Evolutionary conservation across 2,329 filamentous ascomycete genomes (phyloP), one percentile per base, ranked within the genome.

Genomic region (Paramyrothecium sp.): DNA sequence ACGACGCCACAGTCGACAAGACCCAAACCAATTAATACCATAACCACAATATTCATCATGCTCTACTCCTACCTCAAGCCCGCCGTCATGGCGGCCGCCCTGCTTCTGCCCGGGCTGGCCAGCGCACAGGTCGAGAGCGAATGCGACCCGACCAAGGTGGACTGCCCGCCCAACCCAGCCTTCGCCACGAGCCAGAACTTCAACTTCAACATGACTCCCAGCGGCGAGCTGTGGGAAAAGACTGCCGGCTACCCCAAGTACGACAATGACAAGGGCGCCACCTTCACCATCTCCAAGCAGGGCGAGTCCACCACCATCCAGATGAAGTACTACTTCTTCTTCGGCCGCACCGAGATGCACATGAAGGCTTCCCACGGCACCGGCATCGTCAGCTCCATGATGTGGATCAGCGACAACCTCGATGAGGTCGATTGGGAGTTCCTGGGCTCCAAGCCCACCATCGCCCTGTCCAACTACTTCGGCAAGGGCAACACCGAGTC

Each of bases 361-460:
- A 84, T 96, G 78, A 91, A 91, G 76, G 89, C 90, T 3, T 87
- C 92, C 1, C 76, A 79, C 1, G 92, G 92, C 19, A 77, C 76
- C 8, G 92, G 92, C 54, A 88, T 97, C 61, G 85, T 97, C 65
- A 92, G 88, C 67, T 87, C 90, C 60, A 88, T 96, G 67, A 93
- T 96, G 70, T 82, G 94, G 72, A 81, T 95, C 63, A 94, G 89
- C 53, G 89, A 95, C 64, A 88, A 92, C 65, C 81, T 94, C 16
- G 92, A 96, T 70, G 91, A 96, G 74, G 87, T 96, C 46, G 92
- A 97, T 69, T 94, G 91, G 85, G 91, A 95, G 69, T 90, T 91
- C 68, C 81, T 92, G 58, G 91, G 91, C 50, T 81, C 81, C 56
- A 88, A 91, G 67, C 73, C 77, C 56, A 84, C 79, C 17, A 74